Evolutionary conservation across 768 basidiomycete species (phyloP).

Genomic region (Mycena rebaudengoi): DNA sequence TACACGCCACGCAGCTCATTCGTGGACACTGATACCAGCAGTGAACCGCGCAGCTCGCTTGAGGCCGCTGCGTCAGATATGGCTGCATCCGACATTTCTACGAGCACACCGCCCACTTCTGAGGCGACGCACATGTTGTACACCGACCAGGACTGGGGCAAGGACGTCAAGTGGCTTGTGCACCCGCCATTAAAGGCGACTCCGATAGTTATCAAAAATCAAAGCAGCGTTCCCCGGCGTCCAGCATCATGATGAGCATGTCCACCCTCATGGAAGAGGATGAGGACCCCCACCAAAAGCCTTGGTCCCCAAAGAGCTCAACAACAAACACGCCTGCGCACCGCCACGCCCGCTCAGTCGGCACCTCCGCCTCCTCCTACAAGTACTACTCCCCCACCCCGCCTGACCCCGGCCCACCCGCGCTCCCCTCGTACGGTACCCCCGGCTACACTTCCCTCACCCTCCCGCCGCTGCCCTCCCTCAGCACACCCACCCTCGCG

Average conservation of each 20-base stretch:
- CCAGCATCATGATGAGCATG: conserved; percentile 61
- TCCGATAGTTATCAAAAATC: too few relatives aligned
- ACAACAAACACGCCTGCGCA: background rate
- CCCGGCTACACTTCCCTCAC: conserved; percentile 64
- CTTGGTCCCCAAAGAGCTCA: background rate
- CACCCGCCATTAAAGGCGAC: conserved; percentile 32
- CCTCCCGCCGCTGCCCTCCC: conserved; percentile 52
- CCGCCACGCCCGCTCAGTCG: conserved; percentile 29
- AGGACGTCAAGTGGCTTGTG: conserved; percentile 75
- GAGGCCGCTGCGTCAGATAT: too few relatives aligned
- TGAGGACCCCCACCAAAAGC: conserved; percentile 41
- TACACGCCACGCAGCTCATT: conserved; percentile 68
- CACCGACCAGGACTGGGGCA: conserved; percentile 71
- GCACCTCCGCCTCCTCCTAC: conserved; percentile 28
- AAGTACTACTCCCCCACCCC: conserved; percentile 27
- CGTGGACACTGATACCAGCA: too few relatives aligned
- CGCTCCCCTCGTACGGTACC: conserved; percentile 62
- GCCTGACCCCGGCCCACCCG: conserved; percentile 26
- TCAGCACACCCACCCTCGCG: conserved; percentile 27
- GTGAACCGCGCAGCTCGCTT: too few relatives aligned
- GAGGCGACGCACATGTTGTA: conserved; percentile 33
- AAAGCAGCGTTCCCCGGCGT: conserved; percentile 33
- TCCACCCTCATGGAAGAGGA: conserved; percentile 62
- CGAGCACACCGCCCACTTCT: conserved; percentile 28
- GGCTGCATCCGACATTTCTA: conserved; percentile 31